These are phyloP conservation scores for Saccharomycopsis capsularis DNA, from an alignment of 805 yeast genomes.

Conservation along the genomic window DNA sequence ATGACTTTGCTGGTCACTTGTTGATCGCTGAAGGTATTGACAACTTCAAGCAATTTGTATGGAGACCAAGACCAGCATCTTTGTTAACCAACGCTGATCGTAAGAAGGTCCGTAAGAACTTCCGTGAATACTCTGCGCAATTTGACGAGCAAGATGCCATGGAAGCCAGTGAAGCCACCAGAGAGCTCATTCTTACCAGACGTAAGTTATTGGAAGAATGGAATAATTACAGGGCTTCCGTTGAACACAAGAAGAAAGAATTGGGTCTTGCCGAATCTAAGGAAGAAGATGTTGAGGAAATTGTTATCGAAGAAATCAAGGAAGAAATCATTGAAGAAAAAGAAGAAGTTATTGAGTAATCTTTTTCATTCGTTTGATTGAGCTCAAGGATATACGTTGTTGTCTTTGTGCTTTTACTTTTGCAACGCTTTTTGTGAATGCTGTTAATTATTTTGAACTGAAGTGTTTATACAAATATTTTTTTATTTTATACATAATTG, in stretches of 20 bases:
- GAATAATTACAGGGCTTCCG: conserved; percentile 64
- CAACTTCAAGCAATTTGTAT: conserved; percentile 78
- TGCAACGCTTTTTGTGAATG: too few species aligned
- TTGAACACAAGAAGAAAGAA: conserved; percentile 42
- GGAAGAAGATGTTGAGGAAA: conserved; percentile 44
- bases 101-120: conserved; percentile 84
- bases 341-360: conserved; percentile 55
- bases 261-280: conserved; percentile 36
- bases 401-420: too few species aligned
- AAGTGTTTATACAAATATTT: too few species aligned
- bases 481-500: too few species aligned
- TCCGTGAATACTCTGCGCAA: conserved; percentile 83
- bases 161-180: conserved; percentile 89
- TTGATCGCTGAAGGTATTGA: conserved; percentile 72
- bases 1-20: conserved; percentile 73
- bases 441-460: too few species aligned
- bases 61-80: conserved; percentile 97
- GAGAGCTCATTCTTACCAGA: conserved; percentile 82
- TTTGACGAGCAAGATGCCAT: conserved; percentile 93
- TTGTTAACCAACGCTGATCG: conserved; percentile 68
- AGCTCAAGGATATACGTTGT: too few species aligned
- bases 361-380: too few species aligned
- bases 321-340: conserved; percentile 68
- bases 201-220: conserved; percentile 79
- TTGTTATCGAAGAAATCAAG: conserved; percentile 68